Conservation (phyloP, 1,284 basidiomycete genomes). For the Ustilago xerochloae region DNA sequence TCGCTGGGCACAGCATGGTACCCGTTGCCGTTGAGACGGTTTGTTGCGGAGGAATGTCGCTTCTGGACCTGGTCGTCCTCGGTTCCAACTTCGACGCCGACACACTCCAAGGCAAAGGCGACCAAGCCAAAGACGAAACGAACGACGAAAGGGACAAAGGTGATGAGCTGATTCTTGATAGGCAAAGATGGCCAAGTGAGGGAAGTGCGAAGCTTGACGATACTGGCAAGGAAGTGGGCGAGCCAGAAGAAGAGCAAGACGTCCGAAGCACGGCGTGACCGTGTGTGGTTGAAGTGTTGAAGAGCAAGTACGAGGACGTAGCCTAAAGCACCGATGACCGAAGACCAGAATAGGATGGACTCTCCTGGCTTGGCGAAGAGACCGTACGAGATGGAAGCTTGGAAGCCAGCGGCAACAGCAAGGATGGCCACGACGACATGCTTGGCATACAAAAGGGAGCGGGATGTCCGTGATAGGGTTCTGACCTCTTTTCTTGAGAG, state of each 20-base stretch:
- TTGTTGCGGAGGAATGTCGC: not conserved
- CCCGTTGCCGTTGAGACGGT: slow-evolving; percentile 21
- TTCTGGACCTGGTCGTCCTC: slow-evolving; percentile 12
- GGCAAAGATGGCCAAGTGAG: slow-evolving; percentile 45
- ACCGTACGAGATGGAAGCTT: slow-evolving; percentile 67
- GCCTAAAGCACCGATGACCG: slow-evolving; percentile 20
- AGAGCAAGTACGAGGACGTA: slow-evolving; percentile 64
- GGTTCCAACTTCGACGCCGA: slow-evolving; percentile 54
- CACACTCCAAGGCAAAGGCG: slow-evolving; percentile 59
- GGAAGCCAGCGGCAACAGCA: slow-evolving; percentile 73
- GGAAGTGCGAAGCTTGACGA: slow-evolving; percentile 72
- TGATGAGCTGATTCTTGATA: slow-evolving; percentile 38
- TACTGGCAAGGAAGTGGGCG: slow-evolving; percentile 73
- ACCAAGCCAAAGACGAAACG: slow-evolving; percentile 47
- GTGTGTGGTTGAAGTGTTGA: slow-evolving; percentile 76
- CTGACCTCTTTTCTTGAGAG: slow-evolving; percentile 25
- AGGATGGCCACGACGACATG: slow-evolving; percentile 73
- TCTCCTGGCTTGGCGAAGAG: slow-evolving; percentile 36
- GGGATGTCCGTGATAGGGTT: slow-evolving; percentile 39
- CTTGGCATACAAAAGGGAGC: slow-evolving; percentile 51
- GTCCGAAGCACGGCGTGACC: slow-evolving; percentile 81
- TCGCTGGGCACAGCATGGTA: slow-evolving; percentile 29
- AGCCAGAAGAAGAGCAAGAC: slow-evolving; percentile 87
- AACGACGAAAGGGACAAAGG: slow-evolving; percentile 54
- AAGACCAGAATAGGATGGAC: slow-evolving; percentile 50